Evolutionary conservation across 805 yeast genomes (phyloP).

Genomic region (Ogataea corticis): DNA sequence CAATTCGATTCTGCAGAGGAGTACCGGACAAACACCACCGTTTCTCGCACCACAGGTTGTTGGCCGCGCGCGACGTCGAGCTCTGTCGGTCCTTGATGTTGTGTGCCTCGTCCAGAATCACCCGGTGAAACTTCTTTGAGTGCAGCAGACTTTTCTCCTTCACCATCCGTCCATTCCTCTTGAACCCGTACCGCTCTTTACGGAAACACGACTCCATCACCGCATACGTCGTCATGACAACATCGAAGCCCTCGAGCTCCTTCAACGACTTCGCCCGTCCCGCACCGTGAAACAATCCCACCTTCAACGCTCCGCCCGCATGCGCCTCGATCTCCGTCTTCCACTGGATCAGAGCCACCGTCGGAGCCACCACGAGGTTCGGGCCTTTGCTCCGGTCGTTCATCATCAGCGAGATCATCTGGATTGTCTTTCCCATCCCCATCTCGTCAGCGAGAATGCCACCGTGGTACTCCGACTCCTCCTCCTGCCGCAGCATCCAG

Average conservation of each 20-base stretch:
- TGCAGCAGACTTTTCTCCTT: conserved; percentile 80
- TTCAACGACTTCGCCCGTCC: conserved; percentile 60
- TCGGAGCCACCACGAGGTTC: conserved; percentile 91
- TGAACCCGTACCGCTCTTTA: conserved; percentile 81
- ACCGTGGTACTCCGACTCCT: conserved; percentile 73
- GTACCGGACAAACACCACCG: conserved; percentile 96
- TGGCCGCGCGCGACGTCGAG: conserved; percentile 92
- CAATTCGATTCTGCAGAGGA: conserved; percentile 93
- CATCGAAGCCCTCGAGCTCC: conserved; percentile 67
- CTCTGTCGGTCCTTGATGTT: conserved; percentile 93
- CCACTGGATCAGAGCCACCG: conserved; percentile 99
- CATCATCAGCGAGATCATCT: conserved; percentile 87
- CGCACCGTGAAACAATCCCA: conserved; percentile 83
- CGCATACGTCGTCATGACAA: conserved; percentile 88
- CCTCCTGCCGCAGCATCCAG: conserved; percentile 89
- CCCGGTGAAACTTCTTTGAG: conserved; percentile 73
- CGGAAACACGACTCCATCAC: conserved; percentile 86
- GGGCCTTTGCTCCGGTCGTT: conserved; percentile 66
- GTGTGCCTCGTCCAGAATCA: conserved; percentile 94
- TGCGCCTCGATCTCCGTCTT: conserved; percentile 86
- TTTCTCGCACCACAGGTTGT: conserved; percentile 65
- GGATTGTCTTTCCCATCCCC: conserved; percentile 99
- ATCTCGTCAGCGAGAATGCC: conserved; percentile 97
- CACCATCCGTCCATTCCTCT: conserved; percentile 65
- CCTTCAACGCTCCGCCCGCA: conserved; percentile 68